A percentile compares a stretch with the other conserved stretches of the same genome.
Evolutionary conservation across 352 stramenopile genomes (phyloP).

Genomic region (Phytophthora pini): DNA sequence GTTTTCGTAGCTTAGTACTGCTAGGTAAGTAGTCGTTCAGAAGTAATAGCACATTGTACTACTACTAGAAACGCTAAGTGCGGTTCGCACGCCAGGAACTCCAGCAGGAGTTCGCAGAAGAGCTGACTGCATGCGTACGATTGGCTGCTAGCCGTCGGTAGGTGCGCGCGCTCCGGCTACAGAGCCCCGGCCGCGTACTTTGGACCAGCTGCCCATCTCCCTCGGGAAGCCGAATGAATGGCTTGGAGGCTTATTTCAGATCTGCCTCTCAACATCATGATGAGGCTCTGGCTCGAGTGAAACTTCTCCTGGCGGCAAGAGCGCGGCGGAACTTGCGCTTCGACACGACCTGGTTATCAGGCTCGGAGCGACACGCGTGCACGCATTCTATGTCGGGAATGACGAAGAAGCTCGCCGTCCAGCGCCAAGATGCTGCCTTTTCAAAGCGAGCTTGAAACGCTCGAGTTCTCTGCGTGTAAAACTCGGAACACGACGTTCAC

Average conservation of each 20-base stretch:
- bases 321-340: constrained; percentile 9
- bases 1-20: too few relatives aligned
- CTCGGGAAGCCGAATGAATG: constrained; percentile 26
- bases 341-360: not conserved
- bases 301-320: constrained; percentile 38
- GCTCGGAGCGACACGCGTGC: constrained; percentile 6
- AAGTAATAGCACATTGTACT: not conserved
- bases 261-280: constrained; percentile 30
- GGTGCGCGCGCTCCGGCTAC: constrained; percentile 13
- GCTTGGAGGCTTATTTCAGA: constrained; percentile 5
- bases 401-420: constrained; percentile 12
- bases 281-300: constrained; percentile 28
- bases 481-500: constrained; percentile 5
- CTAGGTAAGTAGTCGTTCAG: not conserved
- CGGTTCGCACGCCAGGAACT: not conserved
- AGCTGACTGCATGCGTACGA: constrained; percentile 9
- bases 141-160: constrained; percentile 20
- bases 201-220: constrained; percentile 31
- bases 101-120: constrained; percentile 14
- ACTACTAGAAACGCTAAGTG: constrained; percentile 5
- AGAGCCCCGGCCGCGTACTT: constrained; percentile 32
- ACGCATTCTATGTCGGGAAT: constrained; percentile 9
- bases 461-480: constrained; percentile 12
- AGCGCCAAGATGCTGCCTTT: constrained; percentile 5
- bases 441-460: constrained; percentile 2